Base-by-base conservation (phyloP, 192 early-diverging fungal genomes). In the Backusella parvicylindrica region DNA sequence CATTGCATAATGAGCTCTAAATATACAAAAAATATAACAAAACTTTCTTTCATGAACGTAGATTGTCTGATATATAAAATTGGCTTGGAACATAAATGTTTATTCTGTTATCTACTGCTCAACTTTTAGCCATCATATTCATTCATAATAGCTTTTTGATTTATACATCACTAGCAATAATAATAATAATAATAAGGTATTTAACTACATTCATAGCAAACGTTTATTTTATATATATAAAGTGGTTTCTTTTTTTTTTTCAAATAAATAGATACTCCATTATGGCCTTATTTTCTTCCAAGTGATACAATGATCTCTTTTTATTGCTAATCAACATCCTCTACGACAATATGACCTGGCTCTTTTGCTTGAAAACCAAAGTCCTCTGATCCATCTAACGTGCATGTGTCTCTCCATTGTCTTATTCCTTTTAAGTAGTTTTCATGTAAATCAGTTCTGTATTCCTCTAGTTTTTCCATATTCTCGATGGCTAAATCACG, bases 391-490 rank as follows among this genome's bases (percentile, higher is more conserved):
- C 65, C 37, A 32, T 72, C 76, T 2, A 68, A 72, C 5, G 65
- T 53, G 41, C 72, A 78, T 18, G 32, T 65, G 32, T 78, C 77
- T 47, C 77, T 72, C 77, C 77, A 78, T 6, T 65, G 64, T 31
- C 71, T 41, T 23, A 78, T 68, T 5, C 77, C 77, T 26, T 64
- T 63, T 23, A 78, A 33, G 37, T 78, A 78, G 32, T 78, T 78
- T 56, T 78, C 77, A 37, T 79, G 78, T 16, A 82, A 40, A 50
- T 77, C 74, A 11, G 69, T 41, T 13, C 75, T 38, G 38, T 82
- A 82, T 73, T 78, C 80, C 41, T 78, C 73, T 41, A 82, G n/a
- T 56, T 78, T 77, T 21, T 82, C 77, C 47, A 78, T 77, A 47
- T 79, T 79, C 30, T 75, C 73, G 36, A 75, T 38, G 30, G 80